Percentiles rank a stretch among this genome's conserved stretches.
phyloP scores from a whole-genome alignment of 176 grass and related monocot species.

The Avena atlantica region DNA sequence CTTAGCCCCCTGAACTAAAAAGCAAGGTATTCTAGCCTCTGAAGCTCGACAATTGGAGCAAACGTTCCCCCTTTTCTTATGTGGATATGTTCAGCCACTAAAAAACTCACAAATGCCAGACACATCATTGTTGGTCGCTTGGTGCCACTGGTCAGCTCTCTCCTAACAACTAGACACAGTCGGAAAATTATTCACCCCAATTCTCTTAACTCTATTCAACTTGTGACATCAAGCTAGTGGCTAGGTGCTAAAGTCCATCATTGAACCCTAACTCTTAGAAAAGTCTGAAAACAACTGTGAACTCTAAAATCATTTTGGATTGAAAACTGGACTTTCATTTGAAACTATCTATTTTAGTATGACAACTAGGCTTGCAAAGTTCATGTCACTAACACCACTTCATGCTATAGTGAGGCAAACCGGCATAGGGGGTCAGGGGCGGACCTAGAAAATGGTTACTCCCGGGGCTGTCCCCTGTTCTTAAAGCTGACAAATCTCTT shows the following conservation, averaged over 20 bases:
- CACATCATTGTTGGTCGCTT: slow-evolving; percentile 5
- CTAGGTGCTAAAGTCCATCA: not conserved
- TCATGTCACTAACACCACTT: not conserved
- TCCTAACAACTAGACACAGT: not conserved
- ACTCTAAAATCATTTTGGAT: slow-evolving; percentile 5
- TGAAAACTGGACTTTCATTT: not conserved
- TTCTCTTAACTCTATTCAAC: slow-evolving; percentile 1
- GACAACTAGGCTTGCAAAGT: slow-evolving; percentile 20
- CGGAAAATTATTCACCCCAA: not conserved
- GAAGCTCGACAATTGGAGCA: not conserved
- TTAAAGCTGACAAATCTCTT: too few relatives aligned
- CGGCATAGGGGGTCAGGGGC: not conserved
- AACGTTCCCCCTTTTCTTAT: not conserved
- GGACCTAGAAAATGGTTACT: too few relatives aligned
- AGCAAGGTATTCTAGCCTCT: not conserved
- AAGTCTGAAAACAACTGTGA: not conserved
- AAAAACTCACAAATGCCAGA: not conserved
- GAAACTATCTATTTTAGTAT: slow-evolving; percentile 4
- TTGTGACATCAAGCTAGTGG: not conserved
- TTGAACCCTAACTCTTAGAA: not conserved
- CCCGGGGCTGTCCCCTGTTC: too few relatives aligned
- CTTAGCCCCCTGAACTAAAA: slow-evolving; percentile 3
- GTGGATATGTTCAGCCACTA: not conserved
- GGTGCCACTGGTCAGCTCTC: not conserved
- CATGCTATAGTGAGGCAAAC: not conserved